Evolutionary conservation across 2,329 filamentous ascomycete species (phyloP).

Genomic region (Aspergillus chevalieri): DNA sequence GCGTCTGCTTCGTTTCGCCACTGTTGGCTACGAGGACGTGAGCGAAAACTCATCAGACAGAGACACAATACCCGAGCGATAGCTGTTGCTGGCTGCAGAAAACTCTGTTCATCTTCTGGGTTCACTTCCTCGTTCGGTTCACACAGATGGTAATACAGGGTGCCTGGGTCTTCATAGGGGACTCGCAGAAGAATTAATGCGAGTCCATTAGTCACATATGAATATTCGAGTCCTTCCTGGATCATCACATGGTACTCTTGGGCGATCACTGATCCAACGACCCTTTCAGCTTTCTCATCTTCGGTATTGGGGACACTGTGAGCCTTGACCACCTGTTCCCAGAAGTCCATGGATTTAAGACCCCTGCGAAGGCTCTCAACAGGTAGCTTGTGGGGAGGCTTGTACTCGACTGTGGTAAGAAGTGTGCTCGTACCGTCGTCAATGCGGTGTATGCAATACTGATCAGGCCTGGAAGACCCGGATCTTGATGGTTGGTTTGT

Average conservation of each 20-base stretch:
- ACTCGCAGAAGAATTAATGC: no score
- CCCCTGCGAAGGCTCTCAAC: slow-evolving; percentile 9
- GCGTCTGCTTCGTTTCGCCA: no score
- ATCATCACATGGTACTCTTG: slow-evolving; percentile 15
- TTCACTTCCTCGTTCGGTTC: no score
- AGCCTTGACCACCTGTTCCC: slow-evolving; percentile 12
- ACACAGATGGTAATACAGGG: no score
- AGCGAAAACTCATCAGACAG: no score
- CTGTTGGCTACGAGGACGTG: no score
- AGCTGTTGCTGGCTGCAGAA: slow-evolving; percentile 3
- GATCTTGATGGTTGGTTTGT: slow-evolving; percentile 4
- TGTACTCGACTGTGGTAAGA: slow-evolving; percentile 15
- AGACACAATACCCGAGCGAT: neutral
- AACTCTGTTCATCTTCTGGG: slow-evolving; percentile 12
- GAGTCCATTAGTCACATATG: no score
- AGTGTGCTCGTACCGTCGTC: slow-evolving; percentile 9
- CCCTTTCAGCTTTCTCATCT: no score
- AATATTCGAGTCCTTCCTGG: no score
- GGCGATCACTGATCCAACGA: slow-evolving; percentile 12
- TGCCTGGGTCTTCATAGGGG: no score
- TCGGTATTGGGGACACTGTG: slow-evolving; percentile 11
- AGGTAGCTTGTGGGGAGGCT: slow-evolving; percentile 16
- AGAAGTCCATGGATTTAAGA: slow-evolving; percentile 15
- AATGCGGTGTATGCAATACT: slow-evolving; percentile 17
- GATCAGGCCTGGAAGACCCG: slow-evolving; percentile 11